These are phyloP conservation scores for Chiua virens DNA, from an alignment of 768 basidiomycete species.

Conservation along the genomic window DNA sequence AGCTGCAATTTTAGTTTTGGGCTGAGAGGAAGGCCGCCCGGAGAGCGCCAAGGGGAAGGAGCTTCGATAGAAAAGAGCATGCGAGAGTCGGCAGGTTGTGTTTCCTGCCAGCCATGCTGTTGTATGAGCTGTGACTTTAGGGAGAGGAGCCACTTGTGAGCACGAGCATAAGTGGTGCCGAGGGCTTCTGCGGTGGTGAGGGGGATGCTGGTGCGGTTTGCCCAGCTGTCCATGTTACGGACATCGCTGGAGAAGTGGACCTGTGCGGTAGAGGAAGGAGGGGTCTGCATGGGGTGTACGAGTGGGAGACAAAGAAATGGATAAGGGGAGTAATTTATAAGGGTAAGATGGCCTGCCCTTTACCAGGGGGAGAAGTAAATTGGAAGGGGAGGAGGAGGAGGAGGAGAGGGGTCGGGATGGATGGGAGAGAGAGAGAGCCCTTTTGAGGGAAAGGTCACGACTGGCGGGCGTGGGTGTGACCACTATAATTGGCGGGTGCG, in stretches of 20 bases:
- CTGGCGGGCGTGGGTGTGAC: conserved; percentile 40
- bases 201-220: conserved; percentile 73
- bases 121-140: conserved; percentile 65
- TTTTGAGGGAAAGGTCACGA: conserved; percentile 39
- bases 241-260: conserved; percentile 81
- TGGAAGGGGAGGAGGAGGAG: conserved; percentile 22
- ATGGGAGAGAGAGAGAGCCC: conserved; percentile 27
- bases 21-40: conserved; percentile 72
- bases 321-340: conserved; percentile 22
- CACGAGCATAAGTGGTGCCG: conserved; percentile 76
- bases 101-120: conserved; percentile 69
- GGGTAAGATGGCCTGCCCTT: conserved; percentile 27
- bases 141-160: conserved; percentile 71
- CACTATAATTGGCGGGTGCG: conserved; percentile 51
- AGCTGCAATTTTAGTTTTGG: conserved; percentile 72
- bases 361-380: conserved; percentile 30
- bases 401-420: conserved; percentile 26
- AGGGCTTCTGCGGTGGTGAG: conserved; percentile 82
- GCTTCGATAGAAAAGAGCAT: conserved; percentile 81
- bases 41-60: conserved; percentile 74
- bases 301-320: background rate
- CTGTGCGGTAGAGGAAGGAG: conserved; percentile 46
- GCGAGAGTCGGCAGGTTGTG: conserved; percentile 57
- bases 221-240: conserved; percentile 82
- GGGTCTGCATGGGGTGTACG: conserved; percentile 29